Base-by-base conservation (phyloP, 2,329 filamentous ascomycete genomes). In the Aspergillus viridinutans region DNA sequence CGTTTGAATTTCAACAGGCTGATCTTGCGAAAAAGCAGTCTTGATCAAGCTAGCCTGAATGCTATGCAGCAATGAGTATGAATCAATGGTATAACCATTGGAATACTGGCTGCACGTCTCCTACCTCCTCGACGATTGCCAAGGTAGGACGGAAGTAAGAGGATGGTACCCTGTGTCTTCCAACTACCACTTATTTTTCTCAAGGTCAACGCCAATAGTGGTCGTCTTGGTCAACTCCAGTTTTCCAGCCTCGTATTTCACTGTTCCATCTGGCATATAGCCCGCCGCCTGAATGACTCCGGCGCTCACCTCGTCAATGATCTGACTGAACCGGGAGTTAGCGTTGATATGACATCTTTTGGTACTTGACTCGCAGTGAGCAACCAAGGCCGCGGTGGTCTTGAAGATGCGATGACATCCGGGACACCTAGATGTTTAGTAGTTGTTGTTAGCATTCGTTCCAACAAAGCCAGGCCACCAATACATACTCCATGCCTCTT, bases 401-500 rank as follows among this genome's bases (percentile, higher is more conserved):
- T 71, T 71, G 67, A 78, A 79, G 26, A 61, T 49, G 40, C 71
- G 74, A 50, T 69, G 61, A 48, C 77, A 79, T 17, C 65, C 63
- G 5, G 75, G 72, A 55, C 77, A 79, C 40, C 72, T 73, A 50
- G 3, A 49, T 42, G 3, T 10, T 2, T 2, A 35, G 12, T 9
- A 38, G 4, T 23, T 6, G 21, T 45, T n/a, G 52, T 61, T 50
- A 63, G 53, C 17, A 45, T 17, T 29, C 4, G 4, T 7, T 25
- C 25, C 10, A 12, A 32, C 28, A 2, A 2, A 21, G 3, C 6
- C 9, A 23, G 12, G 20, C 1, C 29, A 17, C 3, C 28, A 17
- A 35, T 5, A 56, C 62, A 29, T 57, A 68, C 67, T 69, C 59
- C 26, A 59, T 58, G 20, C 50, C 57, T 10, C 58, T 59, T 12